Evolutionary conservation across 352 stramenopile genomes (phyloP), one percentile per base, ranked within the genome.

Genomic region (Globisporangium yorkense): DNA sequence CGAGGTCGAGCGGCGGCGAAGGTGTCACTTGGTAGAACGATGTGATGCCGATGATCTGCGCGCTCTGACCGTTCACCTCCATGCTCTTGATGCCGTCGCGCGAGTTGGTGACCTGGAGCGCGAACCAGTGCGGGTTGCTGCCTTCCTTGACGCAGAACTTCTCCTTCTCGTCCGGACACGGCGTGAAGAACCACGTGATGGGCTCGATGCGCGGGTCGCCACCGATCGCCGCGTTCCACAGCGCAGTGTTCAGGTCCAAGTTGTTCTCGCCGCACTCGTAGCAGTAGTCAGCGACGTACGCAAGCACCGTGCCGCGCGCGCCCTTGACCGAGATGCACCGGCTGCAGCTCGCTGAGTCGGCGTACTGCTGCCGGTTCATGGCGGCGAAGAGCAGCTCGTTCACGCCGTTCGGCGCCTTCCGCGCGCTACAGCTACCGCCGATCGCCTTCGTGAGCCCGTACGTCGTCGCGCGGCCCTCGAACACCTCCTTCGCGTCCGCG

Each of bases 41-140:
- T 62, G 86, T 96, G 29, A 96, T 95, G 70, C 96, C 88, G 43
- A 68, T 96, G 21, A 90, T 75, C 10, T 87, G 72, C 21, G 96
- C 91, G 63, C 92, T 80, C 16, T 97, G 13, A 88, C 96, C 41
- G 29, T 43, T 40, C 16, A 58, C 33, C 24, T 52, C 47, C 47
- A 52, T 52, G 47, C 24, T 52, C 24, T 51, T 50, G 16, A 58
- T 45, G 78, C 24, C 94, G 96, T 59, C 84, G 93, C 68, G 47
- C 47, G 74, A 83, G 65, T 87, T 89, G 51, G 65, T 66, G 37
- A 82, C 72, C 52, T 89, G 79, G 16, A 89, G 66, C 13, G 75
- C 77, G 44, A 85, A 66, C 79, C 79, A 89, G 59, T 80, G 62
- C 16, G 70, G 33, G 61, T 82, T 87, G 66, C 77, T 87, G 29